These are phyloP conservation scores for Cordyceps cicadae DNA, from an alignment of 2,329 filamentous ascomycete genomes.

Conservation along the genomic window DNA sequence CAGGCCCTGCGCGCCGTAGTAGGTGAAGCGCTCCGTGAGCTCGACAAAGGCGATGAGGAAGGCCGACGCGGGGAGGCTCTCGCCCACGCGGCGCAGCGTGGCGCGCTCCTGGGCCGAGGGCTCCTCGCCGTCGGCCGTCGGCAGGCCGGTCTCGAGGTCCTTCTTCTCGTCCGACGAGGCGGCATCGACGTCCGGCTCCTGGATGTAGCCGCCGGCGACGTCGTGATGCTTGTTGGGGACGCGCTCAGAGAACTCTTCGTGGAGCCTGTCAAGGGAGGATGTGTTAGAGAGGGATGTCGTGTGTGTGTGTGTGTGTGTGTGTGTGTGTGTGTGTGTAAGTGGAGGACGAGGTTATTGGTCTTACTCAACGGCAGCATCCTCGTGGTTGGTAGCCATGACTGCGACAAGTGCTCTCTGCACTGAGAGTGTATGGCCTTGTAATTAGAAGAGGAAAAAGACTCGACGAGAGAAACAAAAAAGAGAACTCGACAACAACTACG, in stretches of 20 bases:
- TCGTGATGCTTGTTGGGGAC: slow-evolving; percentile 15
- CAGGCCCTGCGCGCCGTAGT: slow-evolving; percentile 45
- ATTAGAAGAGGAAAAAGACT: not conserved
- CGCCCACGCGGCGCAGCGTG: slow-evolving; percentile 43
- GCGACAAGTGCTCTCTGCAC: not conserved
- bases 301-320: not conserved
- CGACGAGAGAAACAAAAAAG: not conserved
- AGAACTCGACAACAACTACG: not conserved
- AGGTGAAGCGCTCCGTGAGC: slow-evolving; percentile 49
- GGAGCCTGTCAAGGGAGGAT: slow-evolving; percentile 11
- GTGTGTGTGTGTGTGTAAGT: slow-evolving; percentile 2
- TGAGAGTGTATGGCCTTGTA: not conserved
- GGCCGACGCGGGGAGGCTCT: slow-evolving; percentile 46
- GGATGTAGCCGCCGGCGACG: slow-evolving; percentile 15
- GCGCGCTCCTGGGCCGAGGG: slow-evolving; percentile 43
- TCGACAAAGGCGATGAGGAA: slow-evolving; percentile 51
- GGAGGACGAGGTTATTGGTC: slow-evolving; percentile 7
- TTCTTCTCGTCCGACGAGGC: slow-evolving; percentile 13
- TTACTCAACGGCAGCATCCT: slow-evolving; percentile 26
- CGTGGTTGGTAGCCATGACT: slow-evolving; percentile 27
- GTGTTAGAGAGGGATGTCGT: not conserved
- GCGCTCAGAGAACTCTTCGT: slow-evolving; percentile 17
- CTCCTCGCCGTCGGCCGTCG: slow-evolving; percentile 39
- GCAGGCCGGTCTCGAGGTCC: slow-evolving; percentile 14
- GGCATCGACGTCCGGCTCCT: not conserved